Base-by-base conservation (phyloP, 1,284 basidiomycete genomes). In the Athelia psychrophila region DNA sequence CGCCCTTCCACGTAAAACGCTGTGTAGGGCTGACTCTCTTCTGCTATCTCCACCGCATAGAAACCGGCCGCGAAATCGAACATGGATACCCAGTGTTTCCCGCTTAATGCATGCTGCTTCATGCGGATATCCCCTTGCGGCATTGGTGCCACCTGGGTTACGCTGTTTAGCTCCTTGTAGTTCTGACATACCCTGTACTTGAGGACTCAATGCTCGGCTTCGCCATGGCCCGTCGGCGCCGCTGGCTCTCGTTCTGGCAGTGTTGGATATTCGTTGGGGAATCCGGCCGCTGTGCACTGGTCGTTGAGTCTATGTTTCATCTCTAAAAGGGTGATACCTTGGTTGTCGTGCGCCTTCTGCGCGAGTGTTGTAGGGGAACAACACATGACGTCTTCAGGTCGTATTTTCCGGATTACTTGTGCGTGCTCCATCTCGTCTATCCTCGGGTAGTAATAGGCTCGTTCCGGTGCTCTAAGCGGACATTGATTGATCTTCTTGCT, bases 51-150 rank as follows among this genome's bases (percentile, higher is more conserved):
- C 12, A 65, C 47, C 3, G 67, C 70, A 49, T 75, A 74, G 60
- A 71, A 75, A 13, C 70, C 73, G 1, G 63, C 58, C 10, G 67
- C 64, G 50, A 72, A 70, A 51, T 74, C 67, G 24, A 73, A 67
- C 0, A 65, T 48, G 12, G 53, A 59, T 0, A 73, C 36, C 50
- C 59, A 74, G 2, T 63, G 24, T 40, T 72, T 64, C 0, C 71
- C 68, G 18, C 60, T 61, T 0, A 73, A 52, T 2, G 53, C 15
- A 18, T 64, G 64, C 42, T 74, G 71, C 49, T 73, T 73, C 1
- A 58, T 51, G 0, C 61, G 51, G 0, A 73, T 70, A 55, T 73
- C 66, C 5, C 71, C 68, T 36, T 52, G 56, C 13, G 51, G 56
- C 51, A 57, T 52, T 1, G 56, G 44, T 2, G 51, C 32, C 8